These are phyloP conservation scores for Diaporthe australafricana DNA, from an alignment of 2,329 filamentous ascomycete genomes.

Conservation along the genomic window DNA sequence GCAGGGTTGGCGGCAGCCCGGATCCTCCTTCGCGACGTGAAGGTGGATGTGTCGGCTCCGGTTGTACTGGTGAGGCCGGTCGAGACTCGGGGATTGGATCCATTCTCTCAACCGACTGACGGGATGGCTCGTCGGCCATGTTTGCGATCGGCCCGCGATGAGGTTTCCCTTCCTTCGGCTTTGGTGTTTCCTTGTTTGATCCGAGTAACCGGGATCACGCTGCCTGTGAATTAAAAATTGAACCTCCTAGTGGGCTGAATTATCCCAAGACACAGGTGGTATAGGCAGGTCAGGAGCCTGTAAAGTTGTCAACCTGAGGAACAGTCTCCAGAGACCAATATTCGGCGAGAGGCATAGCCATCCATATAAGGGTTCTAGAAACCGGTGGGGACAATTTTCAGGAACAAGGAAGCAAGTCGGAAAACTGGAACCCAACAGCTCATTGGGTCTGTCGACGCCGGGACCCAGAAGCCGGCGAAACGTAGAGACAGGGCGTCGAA, in stretches of 20 bases:
- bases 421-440: slow-evolving; percentile 14
- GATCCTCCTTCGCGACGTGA: slow-evolving; percentile 17
- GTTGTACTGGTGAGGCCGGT: slow-evolving; percentile 33
- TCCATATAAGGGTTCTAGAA: slow-evolving; percentile 30
- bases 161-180: slow-evolving; percentile 21
- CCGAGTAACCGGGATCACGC: slow-evolving; percentile 32
- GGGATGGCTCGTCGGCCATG: slow-evolving; percentile 29
- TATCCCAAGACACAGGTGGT: slow-evolving; percentile 34
- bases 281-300: slow-evolving; percentile 33
- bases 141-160: slow-evolving; percentile 10
- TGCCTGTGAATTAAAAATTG: slow-evolving; percentile 31
- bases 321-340: slow-evolving; percentile 12
- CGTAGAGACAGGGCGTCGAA: slow-evolving; percentile 18
- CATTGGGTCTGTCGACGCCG: neutral
- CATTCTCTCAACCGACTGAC: slow-evolving; percentile 33
- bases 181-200: slow-evolving; percentile 27
- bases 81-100: slow-evolving; percentile 34
- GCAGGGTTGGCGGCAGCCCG: slow-evolving; percentile 19
- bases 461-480: slow-evolving; percentile 25
- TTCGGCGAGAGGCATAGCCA: neutral
- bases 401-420: neutral
- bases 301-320: slow-evolving; percentile 28
- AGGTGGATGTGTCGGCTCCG: slow-evolving; percentile 30
- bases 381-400: neutral
- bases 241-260: slow-evolving; percentile 34